Base-by-base conservation (phyloP, 2,329 filamentous ascomycete genomes). In the Dactylellina haptotyla region DNA sequence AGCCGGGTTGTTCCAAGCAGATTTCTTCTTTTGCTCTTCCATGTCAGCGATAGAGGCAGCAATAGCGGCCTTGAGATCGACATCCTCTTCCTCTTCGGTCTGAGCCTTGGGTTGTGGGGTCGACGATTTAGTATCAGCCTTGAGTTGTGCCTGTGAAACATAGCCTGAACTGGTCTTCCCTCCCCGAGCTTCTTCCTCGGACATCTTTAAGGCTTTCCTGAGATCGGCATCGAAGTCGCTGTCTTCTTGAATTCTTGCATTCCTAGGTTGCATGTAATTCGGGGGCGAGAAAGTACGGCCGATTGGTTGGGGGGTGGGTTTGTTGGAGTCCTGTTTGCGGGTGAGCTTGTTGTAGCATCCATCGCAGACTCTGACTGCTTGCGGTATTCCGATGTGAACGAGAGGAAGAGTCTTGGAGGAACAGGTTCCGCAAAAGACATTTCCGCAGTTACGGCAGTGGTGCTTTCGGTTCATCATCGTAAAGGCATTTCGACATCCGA, bases 391-490 rank as follows among this genome's bases (percentile, higher is more conserved):
- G 12, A 99, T 86, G 80, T 98, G 95, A 12, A 95, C 94, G 14
- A 99, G 84, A 3, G 95, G 90, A 41, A 97, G 86, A 20, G 86
- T 88, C 83, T 98, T 98, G 83, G 88, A 89, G 12, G 94, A 98
- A 80, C 95, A 99, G 78, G 95, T 89, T 76, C 94, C 92, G 80
- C 97, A 96, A 80, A 99, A 99, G 78, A 96, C 95, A 81, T 95
- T 97, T 57, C 95, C 95, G 79, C 95, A 99, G 81, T 99, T 99
- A 76, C 95, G 89, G 79, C 95, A 99, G 81, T 99, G 95, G 80
- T 99, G 95, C 80, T 98, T 99, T 79, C 95, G 89, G 81, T 99
- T 99, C 64, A 94, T 99, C 79, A 99, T 97, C 51, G 92, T 97
- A 79, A 99, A 99, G 16, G 92, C 83, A 10, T 94, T 97, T 77